Evolutionary conservation across 2,329 filamentous ascomycete species (phyloP), one percentile per base, ranked within the genome.

Genomic region (Alternaria brassicae): DNA sequence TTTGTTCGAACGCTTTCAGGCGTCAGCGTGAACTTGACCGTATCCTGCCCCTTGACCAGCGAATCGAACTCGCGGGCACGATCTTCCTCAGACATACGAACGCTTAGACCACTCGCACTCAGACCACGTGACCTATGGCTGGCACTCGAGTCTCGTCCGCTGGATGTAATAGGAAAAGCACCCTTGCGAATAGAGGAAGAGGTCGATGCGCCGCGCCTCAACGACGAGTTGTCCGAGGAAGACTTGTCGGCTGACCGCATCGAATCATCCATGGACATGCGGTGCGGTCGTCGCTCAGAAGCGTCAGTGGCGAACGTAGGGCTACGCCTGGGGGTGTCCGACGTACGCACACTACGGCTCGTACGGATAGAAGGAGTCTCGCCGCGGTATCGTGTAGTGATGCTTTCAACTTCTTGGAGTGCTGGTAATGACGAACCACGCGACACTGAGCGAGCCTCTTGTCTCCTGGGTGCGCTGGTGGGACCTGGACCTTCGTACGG

Each of bases 11-110:
- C 79, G 45, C 71, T 78, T 54, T 82, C 77, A 21, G 82, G 81
- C 12, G 81, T 83, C 53, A 84, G 70, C 6, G 81, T 83, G 68
- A 81, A 82, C 66, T 83, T 83, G 21, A 83, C 79, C 5, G 81
- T 83, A 27, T 83, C 81, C 42, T 79, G 75, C 17, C 79, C 74
- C 65, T 81, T 78, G 40, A 83, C 77, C 39, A 83, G 75, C 39
- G 78, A 76, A 53, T 84, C 82, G 64, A 84, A 84, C 60, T 83
- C 80, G 12, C 77, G 75, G 53, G 73, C 67, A 13, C 75, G 70
- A 56, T 77, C 76, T 58, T 79, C 77, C 48, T 78, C 74, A 10
- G 77, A 78, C 70, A 77, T 71, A 40, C 76, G 72, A 13, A 63
- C 66, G 45, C 70, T 74, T 7, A 76, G 41, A 7, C 64, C 66